Evolutionary conservation across 768 basidiomycete genomes (phyloP), one percentile per base, ranked within the genome.

Genomic region (Austroboletus festivus): DNA sequence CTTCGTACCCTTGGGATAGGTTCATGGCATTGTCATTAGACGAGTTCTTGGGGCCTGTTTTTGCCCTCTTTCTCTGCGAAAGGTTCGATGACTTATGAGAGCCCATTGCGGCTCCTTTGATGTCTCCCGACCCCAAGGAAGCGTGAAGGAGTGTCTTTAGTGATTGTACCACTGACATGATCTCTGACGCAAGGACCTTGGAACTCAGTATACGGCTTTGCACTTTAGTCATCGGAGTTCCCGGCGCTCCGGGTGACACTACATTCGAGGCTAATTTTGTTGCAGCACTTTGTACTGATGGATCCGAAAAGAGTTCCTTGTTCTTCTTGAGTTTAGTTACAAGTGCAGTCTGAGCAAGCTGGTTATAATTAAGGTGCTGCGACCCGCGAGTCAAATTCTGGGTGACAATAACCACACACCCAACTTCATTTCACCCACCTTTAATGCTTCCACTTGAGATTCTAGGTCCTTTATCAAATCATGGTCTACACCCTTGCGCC

Each of bases 121-220:
- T 56, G 55, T 48, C 67, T 42, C 30, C 48, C 28, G 28, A 40
- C 44, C 55, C 41, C n/a, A 41, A 26, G 15, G 28, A 38, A 38
- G 70, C 71, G 24, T 71, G 54, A 13, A 83, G 48, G 24, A 80
- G 53, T 15, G 66, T 58, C 48, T 71, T 72, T 5, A 92, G 62
- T 42, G 73, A 71, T 10, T 73, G 73, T 2, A 93, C 60, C 13
- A 79, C 75, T 20, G 65, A 62, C 7, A 69, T 68, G 2, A 90
- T 72, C 53, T 79, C 80, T 3, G 73, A 69, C 1, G 89, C 82
- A 11, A 93, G 70, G n/a, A 74, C 64, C 62, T 88, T 92, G 4
- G 86, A 86, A 59, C 89, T 93, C 35, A 87, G 71, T 9, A 95
- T 68, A 31, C 86, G 80, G 51, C 76, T 82, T 56, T 86, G 83